Evolutionary conservation across 129 eudicot genomes (phyloP).

Genomic region (Centella asiatica): DNA sequence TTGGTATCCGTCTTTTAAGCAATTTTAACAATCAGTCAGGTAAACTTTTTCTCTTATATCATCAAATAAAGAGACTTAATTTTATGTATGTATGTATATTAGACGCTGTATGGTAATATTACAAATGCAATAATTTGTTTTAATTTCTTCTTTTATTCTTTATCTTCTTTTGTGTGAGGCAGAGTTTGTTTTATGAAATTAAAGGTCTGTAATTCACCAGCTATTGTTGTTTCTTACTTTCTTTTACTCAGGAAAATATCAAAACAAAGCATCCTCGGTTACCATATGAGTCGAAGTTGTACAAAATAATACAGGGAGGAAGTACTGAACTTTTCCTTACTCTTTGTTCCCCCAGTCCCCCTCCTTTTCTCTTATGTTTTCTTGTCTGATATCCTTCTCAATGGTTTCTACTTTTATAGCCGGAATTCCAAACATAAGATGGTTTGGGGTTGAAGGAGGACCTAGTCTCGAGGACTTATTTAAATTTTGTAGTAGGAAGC

Average conservation of each 20-base stretch:
- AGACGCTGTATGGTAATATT: too few species aligned
- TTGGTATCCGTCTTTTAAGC: too few species aligned
- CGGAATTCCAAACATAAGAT: constrained; percentile 88
- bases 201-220: not conserved
- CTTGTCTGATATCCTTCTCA: constrained; percentile 14
- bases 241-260: constrained; percentile 69
- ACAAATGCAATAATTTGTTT: too few species aligned
- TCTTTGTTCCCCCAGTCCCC: constrained; percentile 1
- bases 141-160: too few species aligned
- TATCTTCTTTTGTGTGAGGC: not conserved
- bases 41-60: too few species aligned
- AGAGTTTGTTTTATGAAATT: constrained; percentile 1
- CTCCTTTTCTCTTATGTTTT: not conserved
- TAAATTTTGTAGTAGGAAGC: constrained; percentile 87
- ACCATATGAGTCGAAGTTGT: constrained; percentile 83
- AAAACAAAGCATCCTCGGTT: constrained; percentile 95
- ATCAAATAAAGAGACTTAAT: too few species aligned
- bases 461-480: constrained; percentile 95
- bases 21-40: too few species aligned
- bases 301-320: constrained; percentile 97
- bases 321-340: constrained; percentile 41
- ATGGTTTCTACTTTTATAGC: constrained; percentile 42
- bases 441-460: constrained; percentile 99
- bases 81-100: too few species aligned
- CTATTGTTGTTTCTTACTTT: constrained; percentile 4